phyloP scores from a whole-genome alignment of 2,329 filamentous ascomycete species.

The Sporothrix brunneoviolacea region DNA sequence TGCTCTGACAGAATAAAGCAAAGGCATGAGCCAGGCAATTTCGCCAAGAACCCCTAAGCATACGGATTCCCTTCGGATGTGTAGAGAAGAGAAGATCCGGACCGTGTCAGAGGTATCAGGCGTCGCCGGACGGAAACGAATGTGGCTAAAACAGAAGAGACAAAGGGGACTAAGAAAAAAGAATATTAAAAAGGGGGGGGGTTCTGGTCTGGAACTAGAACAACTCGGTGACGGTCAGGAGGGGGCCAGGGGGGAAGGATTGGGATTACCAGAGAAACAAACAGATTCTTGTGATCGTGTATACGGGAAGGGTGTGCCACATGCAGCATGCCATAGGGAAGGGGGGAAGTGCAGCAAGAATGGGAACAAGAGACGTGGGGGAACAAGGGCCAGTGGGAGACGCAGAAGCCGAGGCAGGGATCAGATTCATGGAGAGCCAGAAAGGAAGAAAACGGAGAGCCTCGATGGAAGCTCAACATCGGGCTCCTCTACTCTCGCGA shows the following conservation, averaged over 20 bases:
- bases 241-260: too few relatives aligned
- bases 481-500: neutral
- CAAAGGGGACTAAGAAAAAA: slow-evolving; percentile 9
- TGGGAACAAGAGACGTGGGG: neutral
- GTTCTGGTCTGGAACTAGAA: slow-evolving; percentile 6
- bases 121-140: slow-evolving; percentile 24
- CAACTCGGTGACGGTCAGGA: too few relatives aligned
- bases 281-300: too few relatives aligned
- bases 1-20: slow-evolving; percentile 8
- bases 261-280: too few relatives aligned
- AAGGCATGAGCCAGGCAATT: slow-evolving; percentile 24
- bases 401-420: slow-evolving; percentile 3
- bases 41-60: slow-evolving; percentile 27
- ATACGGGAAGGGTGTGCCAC: too few relatives aligned
- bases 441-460: neutral
- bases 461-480: neutral
- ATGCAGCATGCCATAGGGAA: too few relatives aligned
- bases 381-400: slow-evolving; percentile 1
- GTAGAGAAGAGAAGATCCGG: slow-evolving; percentile 29
- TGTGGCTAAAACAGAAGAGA: slow-evolving; percentile 30
- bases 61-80: slow-evolving; percentile 30
- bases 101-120: slow-evolving; percentile 33
- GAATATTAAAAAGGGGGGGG: neutral
- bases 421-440: neutral
- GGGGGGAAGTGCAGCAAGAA: slow-evolving; percentile 10